Percentiles rank a stretch among this genome's conserved stretches.
These are phyloP conservation scores for Pleurotus eryngii DNA, from an alignment of 768 basidiomycete species.

Conservation along the genomic window DNA sequence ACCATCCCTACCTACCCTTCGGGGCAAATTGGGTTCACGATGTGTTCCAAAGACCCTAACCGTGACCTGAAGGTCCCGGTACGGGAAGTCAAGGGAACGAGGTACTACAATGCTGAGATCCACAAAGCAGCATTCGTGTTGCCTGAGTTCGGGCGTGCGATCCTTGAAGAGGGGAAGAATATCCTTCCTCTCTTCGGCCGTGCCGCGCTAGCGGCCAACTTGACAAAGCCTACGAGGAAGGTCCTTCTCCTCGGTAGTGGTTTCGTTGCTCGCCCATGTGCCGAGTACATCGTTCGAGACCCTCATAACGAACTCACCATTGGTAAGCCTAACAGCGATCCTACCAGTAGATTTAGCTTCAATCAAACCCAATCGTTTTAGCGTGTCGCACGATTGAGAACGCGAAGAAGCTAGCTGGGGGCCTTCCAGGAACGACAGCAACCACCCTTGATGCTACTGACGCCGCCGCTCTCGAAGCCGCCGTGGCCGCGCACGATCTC, in stretches of 20 bases:
- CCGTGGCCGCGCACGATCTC: slow-evolving; percentile 83
- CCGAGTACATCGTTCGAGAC: slow-evolving; percentile 85
- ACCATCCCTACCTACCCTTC: slow-evolving; percentile 98
- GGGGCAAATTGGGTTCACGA: slow-evolving; percentile 95
- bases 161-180: slow-evolving; percentile 71
- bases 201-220: slow-evolving; percentile 42
- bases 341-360: background rate
- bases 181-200: slow-evolving; percentile 75
- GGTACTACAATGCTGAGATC: slow-evolving; percentile 82
- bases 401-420: slow-evolving; percentile 65
- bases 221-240: slow-evolving; percentile 49
- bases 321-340: slow-evolving; percentile 42
- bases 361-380: slow-evolving; percentile 21
- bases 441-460: slow-evolving; percentile 81
- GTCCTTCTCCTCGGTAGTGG: slow-evolving; percentile 92
- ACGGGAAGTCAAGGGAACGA: slow-evolving; percentile 64
- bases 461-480: slow-evolving; percentile 68
- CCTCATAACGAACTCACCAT: slow-evolving; percentile 83
- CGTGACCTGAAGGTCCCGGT: slow-evolving; percentile 73
- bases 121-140: slow-evolving; percentile 85
- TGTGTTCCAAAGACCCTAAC: slow-evolving; percentile 75
- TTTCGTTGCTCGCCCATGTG: slow-evolving; percentile 94
- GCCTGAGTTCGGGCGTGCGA: slow-evolving; percentile 84
- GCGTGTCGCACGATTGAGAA: slow-evolving; percentile 85
- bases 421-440: slow-evolving; percentile 67